These are phyloP conservation scores for Lavandula angustifolia DNA, from an alignment of 257 asterid genomes.

Conservation along the genomic window DNA sequence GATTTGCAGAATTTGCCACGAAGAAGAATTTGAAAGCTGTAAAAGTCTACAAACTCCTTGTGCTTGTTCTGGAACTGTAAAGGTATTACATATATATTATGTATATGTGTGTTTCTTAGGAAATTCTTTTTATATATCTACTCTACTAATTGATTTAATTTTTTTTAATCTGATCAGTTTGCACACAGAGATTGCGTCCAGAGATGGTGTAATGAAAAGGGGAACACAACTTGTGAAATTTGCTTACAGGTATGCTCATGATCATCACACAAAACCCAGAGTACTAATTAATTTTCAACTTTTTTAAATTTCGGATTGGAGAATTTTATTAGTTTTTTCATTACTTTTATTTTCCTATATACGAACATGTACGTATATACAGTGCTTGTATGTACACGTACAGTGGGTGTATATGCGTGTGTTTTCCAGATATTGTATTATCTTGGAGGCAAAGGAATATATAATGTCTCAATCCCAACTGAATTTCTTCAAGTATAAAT, in stretches of 20 bases:
- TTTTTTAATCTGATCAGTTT: constrained; percentile 43
- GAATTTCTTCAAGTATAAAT: constrained; percentile 38
- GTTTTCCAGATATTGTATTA: background rate
- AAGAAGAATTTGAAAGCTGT: constrained; percentile 67
- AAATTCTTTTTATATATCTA: background rate
- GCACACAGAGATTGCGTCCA: constrained; percentile 95
- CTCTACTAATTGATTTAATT: background rate
- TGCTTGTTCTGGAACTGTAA: constrained; percentile 87
- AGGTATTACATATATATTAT: constrained; percentile 42
- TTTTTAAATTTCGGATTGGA: background rate
- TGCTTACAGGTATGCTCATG: constrained; percentile 67
- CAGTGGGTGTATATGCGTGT: background rate
- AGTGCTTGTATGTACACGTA: no score
- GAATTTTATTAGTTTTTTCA: background rate
- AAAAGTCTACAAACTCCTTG: constrained; percentile 70
- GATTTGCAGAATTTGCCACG: constrained; percentile 89
- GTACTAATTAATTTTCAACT: background rate
- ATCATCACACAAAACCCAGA: constrained; percentile 19
- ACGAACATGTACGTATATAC: background rate
- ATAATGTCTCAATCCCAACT: constrained; percentile 32
- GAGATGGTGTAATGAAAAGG: constrained; percentile 96
- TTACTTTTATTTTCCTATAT: background rate
- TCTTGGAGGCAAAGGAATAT: constrained; percentile 15
- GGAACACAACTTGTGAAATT: constrained; percentile 81
- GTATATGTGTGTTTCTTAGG: background rate